Base-by-base conservation (phyloP, 495 filamentous ascomycete species). In the Penicillium arizonense region DNA sequence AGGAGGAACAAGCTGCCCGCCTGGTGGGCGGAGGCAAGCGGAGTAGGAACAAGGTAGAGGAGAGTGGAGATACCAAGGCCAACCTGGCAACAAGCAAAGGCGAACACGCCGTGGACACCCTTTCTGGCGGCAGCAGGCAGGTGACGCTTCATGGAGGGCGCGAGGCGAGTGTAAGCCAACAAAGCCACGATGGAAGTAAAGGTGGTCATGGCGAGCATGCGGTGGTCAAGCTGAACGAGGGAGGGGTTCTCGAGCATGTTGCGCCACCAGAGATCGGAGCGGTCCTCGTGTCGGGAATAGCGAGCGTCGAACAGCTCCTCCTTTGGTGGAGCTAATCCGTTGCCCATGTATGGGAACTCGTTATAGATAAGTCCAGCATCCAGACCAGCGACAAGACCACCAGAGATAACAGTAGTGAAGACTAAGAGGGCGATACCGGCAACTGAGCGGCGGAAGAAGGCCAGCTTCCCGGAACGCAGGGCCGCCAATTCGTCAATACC, bases 351-450 rank as follows among this genome's bases (percentile, higher is more conserved):
- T 1, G 95, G 95, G 65, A 97, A 97, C 61, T 97, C 90, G 65
- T 97, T 97, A 76, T 98, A 98, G 64, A 98, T 96, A 13, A 98
- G 75, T 11, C 94, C 94, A 12, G 94, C 94, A 63, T 98, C 94
- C 20, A 98, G 83, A 26, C 94, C 94, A 2, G 94, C 94, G 24
- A 98, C 94, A 6, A 98, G 79, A 11, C 85, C 94, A 41, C 94
- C 94, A 3, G 94, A 97, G 75, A 98, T 86, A 52, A 88, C 91
- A 8, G 94, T 97, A 10, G 77, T 80, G 74, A 96, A 96, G 48
- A 96, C 87, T 50, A 97, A 80, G 5, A 76, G 71, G 7, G 85
- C 82, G 28, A 97, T 77, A n/a, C 77, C 86, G 3, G 79, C 77
- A 4, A 94, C 86, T 2, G 82, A 87, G 58, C 82, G 76, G 18